phyloP scores from a whole-genome alignment of 805 yeast genomes.

The Suhomyces xylopsoci region DNA sequence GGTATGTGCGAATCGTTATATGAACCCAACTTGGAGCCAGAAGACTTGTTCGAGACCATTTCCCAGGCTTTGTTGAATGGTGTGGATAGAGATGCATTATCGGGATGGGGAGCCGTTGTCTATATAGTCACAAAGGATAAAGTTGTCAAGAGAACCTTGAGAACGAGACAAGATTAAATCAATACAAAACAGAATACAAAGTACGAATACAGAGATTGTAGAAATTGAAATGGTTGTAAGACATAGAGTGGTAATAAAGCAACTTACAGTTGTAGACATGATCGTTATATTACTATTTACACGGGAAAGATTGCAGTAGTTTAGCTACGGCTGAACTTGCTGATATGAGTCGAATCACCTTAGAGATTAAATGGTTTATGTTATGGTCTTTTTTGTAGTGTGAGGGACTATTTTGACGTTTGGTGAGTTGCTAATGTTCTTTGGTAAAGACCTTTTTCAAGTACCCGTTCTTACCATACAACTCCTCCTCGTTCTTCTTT shows the following conservation, averaged over 20 bases:
- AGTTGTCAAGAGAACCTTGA: constrained; percentile 81
- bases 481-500: constrained; percentile 69
- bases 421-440: constrained; percentile 15
- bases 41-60: constrained; percentile 92
- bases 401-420: too few species aligned
- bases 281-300: neutral
- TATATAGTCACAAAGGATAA: constrained; percentile 89
- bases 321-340: too few species aligned
- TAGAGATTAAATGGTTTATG: too few species aligned
- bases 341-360: too few species aligned
- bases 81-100: constrained; percentile 93
- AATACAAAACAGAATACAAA: neutral
- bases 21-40: constrained; percentile 92
- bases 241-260: too few species aligned
- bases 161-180: constrained; percentile 87
- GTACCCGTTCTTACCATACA: constrained; percentile 71
- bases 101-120: constrained; percentile 98
- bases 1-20: constrained; percentile 98
- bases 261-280: neutral
- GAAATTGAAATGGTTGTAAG: too few species aligned
- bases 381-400: too few species aligned
- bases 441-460: constrained; percentile 59
- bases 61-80: constrained; percentile 92
- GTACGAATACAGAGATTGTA: neutral
- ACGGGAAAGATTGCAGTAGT: neutral